Percentiles rank a stretch among this genome's conserved stretches.
phyloP scores from a whole-genome alignment of 257 asterid species.

The Salvia hispanica region DNA sequence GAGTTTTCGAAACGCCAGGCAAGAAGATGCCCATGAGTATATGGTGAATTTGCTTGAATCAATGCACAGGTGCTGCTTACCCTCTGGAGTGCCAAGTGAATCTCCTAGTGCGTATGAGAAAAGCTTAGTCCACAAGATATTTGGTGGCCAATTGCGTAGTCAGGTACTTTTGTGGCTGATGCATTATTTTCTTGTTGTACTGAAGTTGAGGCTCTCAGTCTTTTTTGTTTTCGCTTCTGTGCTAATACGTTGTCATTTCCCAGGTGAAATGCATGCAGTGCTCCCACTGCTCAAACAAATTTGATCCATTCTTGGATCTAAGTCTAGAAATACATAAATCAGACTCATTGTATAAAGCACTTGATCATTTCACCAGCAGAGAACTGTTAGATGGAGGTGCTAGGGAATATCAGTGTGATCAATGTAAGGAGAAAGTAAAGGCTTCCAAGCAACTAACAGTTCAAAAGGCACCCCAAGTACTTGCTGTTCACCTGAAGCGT shows the following conservation, averaged over 20 bases:
- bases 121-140: constrained; percentile 96
- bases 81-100: constrained; percentile 93
- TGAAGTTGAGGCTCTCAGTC: not conserved
- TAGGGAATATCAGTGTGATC: constrained; percentile 85
- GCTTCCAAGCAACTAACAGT: constrained; percentile 88
- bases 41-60: constrained; percentile 95
- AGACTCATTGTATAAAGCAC: constrained; percentile 76
- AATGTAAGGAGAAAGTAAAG: constrained; percentile 90
- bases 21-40: constrained; percentile 98
- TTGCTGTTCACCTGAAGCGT: constrained; percentile 86
- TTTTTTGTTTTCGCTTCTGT: not conserved
- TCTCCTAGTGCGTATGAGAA: constrained; percentile 90
- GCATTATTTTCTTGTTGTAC: not conserved
- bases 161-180: constrained; percentile 55
- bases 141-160: constrained; percentile 92
- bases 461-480: constrained; percentile 87
- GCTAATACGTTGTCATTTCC: constrained; percentile 27
- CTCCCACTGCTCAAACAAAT: constrained; percentile 81
- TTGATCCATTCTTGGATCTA: constrained; percentile 89
- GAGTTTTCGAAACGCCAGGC: constrained; percentile 83
- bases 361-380: constrained; percentile 76
- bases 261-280: constrained; percentile 98
- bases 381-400: constrained; percentile 94
- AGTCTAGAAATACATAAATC: constrained; percentile 86
- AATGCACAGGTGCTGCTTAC: constrained; percentile 98